A percentile compares a stretch with the other conserved stretches of the same genome.
Conservation (phyloP, 495 filamentous ascomycete species). For the Rostrohypoxylon terebratum region DNA sequence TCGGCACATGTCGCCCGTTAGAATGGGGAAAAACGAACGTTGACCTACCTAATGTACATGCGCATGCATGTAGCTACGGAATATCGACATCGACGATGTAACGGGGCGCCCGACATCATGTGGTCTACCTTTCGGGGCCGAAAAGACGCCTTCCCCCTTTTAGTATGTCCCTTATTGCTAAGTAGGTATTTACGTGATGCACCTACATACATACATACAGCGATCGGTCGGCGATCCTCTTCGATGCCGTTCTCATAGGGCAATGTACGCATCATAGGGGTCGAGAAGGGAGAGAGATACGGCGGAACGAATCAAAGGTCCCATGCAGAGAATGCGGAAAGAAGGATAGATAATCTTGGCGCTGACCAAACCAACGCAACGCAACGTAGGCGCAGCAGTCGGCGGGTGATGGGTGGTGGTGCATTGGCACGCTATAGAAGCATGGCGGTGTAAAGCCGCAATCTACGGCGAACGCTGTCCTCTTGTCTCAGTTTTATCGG, state of each 20-base stretch:
- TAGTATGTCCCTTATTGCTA: neutral
- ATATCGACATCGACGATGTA: conserved; percentile 1
- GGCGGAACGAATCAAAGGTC: no score
- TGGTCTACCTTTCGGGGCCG: neutral
- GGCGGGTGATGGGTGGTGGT: neutral
- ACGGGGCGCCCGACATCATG: neutral
- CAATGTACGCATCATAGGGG: neutral
- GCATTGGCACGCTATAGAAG: neutral
- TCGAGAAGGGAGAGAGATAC: neutral
- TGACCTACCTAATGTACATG: neutral
- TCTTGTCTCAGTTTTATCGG: conserved; percentile 9
- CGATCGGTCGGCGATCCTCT: neutral
- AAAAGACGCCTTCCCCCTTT: neutral
- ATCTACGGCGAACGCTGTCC: conserved; percentile 1
- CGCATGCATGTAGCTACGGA: neutral
- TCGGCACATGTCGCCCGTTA: neutral
- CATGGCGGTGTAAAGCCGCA: conserved; percentile 5
- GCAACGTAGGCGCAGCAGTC: neutral
- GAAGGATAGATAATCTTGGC: neutral
- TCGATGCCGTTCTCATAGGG: neutral
- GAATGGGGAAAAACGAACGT: neutral
- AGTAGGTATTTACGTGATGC: neutral
- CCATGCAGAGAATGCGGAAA: conserved; percentile 6
- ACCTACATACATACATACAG: neutral
- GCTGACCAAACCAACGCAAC: conserved; percentile 6